Percentiles rank a stretch among this genome's conserved stretches.
Conservation (phyloP, 2,329 filamentous ascomycete genomes). For the Fusarium sp. region DNA sequence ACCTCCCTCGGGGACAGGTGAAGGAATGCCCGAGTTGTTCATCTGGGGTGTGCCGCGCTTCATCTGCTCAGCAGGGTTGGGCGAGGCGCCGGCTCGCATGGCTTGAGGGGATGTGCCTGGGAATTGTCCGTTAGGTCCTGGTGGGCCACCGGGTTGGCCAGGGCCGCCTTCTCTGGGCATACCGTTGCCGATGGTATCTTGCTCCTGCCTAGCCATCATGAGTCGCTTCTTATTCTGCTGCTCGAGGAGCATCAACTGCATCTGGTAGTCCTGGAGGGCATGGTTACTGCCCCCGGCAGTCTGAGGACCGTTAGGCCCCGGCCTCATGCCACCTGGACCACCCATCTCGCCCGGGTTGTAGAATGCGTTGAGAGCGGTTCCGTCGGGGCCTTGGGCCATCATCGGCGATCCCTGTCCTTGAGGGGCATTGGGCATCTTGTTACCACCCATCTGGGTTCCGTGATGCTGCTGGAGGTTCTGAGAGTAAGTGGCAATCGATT, state of each 20-base stretch:
- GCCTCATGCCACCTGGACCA: constrained; percentile 69
- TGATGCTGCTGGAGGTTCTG: constrained; percentile 87
- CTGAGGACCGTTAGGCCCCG: constrained; percentile 61
- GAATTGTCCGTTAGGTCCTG: constrained; percentile 73
- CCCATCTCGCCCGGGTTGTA: constrained; percentile 75
- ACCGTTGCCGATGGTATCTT: constrained; percentile 68
- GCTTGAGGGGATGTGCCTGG: constrained; percentile 78
- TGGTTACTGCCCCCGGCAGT: constrained; percentile 74
- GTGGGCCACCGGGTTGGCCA: constrained; percentile 65
- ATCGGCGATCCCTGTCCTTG: constrained; percentile 85
- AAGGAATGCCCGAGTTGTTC: constrained; percentile 76
- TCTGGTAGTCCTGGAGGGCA: constrained; percentile 87
- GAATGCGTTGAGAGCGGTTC: constrained; percentile 65
- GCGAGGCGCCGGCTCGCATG: constrained; percentile 77
- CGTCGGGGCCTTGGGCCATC: constrained; percentile 80
- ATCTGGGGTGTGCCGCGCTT: constrained; percentile 83
- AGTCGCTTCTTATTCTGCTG: constrained; percentile 90
- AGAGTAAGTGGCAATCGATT: constrained; percentile 89
- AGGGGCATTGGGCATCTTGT: constrained; percentile 82
- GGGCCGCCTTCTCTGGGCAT: constrained; percentile 64
- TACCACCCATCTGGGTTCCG: constrained; percentile 82
- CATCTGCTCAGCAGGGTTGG: constrained; percentile 83
- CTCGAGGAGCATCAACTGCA: constrained; percentile 88
- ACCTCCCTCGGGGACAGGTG: constrained; percentile 76
- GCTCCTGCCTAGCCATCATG: constrained; percentile 85